Conservation (phyloP, 1,284 basidiomycete genomes). For the Ceratobasidium sp. region DNA sequence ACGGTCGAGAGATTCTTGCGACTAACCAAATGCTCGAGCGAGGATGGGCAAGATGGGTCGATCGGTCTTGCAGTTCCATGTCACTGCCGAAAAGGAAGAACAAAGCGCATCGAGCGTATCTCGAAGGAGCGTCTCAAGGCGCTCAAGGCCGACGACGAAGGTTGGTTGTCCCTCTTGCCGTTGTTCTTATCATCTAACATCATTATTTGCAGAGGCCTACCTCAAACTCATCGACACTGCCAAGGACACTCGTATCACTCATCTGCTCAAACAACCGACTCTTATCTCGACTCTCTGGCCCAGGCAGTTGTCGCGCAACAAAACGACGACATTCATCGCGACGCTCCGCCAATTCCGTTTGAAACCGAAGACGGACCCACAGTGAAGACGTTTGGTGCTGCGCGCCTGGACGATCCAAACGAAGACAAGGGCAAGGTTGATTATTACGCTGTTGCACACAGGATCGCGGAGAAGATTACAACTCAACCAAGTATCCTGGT, state of each 20-base stretch:
- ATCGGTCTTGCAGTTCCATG: slow-evolving; percentile 86
- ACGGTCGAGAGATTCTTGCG: slow-evolving; percentile 76
- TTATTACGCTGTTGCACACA: slow-evolving; percentile 97
- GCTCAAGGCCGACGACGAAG: slow-evolving; percentile 95
- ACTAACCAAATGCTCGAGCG: slow-evolving; percentile 72
- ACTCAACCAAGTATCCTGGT: slow-evolving; percentile 85
- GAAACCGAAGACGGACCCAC: slow-evolving; percentile 73
- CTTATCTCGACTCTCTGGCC: slow-evolving; percentile 93
- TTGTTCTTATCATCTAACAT: background rate
- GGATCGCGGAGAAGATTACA: slow-evolving; percentile 87
- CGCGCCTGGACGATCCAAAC: slow-evolving; percentile 67
- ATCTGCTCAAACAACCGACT: slow-evolving; percentile 91
- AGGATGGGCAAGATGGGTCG: slow-evolving; percentile 85
- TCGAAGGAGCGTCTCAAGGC: slow-evolving; percentile 99
- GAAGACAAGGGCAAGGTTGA: slow-evolving; percentile 86
- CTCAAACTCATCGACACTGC: slow-evolving; percentile 99
- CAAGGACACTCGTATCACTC: slow-evolving; percentile 99
- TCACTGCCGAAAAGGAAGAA: slow-evolving; percentile 96
- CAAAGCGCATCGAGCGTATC: slow-evolving; percentile 94
- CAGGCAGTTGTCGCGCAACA: slow-evolving; percentile 96
- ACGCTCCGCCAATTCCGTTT: slow-evolving; percentile 49
- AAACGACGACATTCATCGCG: slow-evolving; percentile 68
- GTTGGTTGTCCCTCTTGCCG: background rate
- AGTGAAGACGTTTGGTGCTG: slow-evolving; percentile 88
- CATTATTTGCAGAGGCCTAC: slow-evolving; percentile 74